Conservation (phyloP, 148 eudicot species). For the Camellia granthamiana region DNA sequence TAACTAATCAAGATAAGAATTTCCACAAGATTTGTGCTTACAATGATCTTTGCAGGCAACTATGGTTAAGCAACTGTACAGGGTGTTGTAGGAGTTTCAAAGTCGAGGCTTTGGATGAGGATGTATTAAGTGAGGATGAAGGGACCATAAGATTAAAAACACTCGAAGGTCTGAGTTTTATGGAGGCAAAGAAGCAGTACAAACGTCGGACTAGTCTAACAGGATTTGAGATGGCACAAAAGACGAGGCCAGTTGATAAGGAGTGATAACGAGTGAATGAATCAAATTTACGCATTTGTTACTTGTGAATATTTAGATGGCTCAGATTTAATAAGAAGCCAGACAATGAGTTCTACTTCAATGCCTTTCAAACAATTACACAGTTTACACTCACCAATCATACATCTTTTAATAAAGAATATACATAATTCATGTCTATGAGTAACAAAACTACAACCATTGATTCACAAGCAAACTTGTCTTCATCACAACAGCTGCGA, state of each 20-base stretch:
- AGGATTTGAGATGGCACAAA: not conserved
- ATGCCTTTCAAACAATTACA: not conserved
- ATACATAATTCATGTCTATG: not conserved
- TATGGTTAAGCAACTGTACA: too few relatives aligned
- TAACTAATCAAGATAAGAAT: too few relatives aligned
- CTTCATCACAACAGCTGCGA: conserved; percentile 13
- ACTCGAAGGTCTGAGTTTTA: not conserved
- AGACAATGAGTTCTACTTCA: not conserved
- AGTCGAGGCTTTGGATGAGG: too few relatives aligned
- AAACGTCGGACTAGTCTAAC: not conserved
- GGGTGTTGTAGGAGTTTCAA: too few relatives aligned
- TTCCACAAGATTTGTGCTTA: too few relatives aligned
- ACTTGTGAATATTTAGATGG: not conserved
- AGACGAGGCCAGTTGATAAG: not conserved
- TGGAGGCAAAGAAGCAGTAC: not conserved
- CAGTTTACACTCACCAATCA: too few relatives aligned
- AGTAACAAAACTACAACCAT: not conserved
- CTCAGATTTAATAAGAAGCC: not conserved
- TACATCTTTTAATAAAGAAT: not conserved
- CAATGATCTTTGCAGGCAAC: too few relatives aligned
- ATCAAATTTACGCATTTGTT: not conserved
- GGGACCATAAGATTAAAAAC: not conserved
- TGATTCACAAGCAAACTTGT: conserved; percentile 15
- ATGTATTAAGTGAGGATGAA: too few relatives aligned
- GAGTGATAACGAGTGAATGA: not conserved